phyloP scores from a whole-genome alignment of 1,284 basidiomycete genomes.

The Wolfiporia cocos region DNA sequence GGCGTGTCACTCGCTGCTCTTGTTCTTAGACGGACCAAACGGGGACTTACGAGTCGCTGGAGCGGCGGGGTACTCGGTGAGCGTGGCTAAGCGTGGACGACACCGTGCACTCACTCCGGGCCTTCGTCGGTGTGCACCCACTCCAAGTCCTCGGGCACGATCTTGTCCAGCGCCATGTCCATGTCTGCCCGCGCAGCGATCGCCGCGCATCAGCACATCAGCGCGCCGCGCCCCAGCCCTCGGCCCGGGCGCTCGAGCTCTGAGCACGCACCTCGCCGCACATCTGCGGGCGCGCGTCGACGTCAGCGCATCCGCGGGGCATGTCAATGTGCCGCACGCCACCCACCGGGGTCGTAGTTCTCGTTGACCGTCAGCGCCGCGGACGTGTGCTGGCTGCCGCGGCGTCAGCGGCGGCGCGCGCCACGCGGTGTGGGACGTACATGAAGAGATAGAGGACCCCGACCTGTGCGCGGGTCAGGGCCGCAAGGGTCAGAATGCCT shows the following conservation, averaged over 20 bases:
- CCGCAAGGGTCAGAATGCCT: slow-evolving; percentile 3
- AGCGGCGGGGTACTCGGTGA: background rate
- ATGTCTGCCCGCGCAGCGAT: slow-evolving; percentile 45
- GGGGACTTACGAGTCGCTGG: slow-evolving; percentile 64
- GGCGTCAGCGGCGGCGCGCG: background rate
- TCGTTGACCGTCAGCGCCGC: slow-evolving; percentile 87
- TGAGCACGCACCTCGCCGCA: slow-evolving; percentile 40
- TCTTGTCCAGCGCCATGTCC: slow-evolving; percentile 81
- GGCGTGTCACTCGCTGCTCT: background rate
- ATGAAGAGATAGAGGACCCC: slow-evolving; percentile 77
- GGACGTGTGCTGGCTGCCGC: slow-evolving; percentile 79
- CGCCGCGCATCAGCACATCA: slow-evolving; percentile 2
- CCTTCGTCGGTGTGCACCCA: slow-evolving; percentile 92
- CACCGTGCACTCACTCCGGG: slow-evolving; percentile 60
- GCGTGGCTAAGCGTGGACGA: background rate
- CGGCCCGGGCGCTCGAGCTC: too few relatives aligned
- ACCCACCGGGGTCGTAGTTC: slow-evolving; percentile 68
- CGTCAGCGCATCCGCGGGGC: slow-evolving; percentile 3
- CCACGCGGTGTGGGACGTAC: slow-evolving; percentile 32
- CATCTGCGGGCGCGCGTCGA: slow-evolving; percentile 35
- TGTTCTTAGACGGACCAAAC: background rate
- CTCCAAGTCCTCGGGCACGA: slow-evolving; percentile 82
- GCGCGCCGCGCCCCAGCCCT: slow-evolving; percentile 26
- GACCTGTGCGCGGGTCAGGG: slow-evolving; percentile 33
- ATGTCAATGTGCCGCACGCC: background rate